These are phyloP conservation scores for Dryadomyces sulphureus DNA, from an alignment of 2,329 filamentous ascomycete genomes.

Conservation along the genomic window DNA sequence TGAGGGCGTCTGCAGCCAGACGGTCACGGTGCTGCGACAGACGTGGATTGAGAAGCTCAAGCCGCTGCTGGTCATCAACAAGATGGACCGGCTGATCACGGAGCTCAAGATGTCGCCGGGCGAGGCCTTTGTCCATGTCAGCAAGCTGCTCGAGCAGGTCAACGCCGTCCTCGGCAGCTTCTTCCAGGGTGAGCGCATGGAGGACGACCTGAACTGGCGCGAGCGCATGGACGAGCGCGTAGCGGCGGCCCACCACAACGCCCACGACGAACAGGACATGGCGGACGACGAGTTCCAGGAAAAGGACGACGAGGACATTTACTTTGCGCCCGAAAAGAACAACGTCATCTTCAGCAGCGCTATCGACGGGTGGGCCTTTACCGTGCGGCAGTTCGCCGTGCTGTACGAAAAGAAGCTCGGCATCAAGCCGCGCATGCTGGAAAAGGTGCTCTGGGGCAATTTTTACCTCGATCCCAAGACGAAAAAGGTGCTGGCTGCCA, in stretches of 20 bases:
- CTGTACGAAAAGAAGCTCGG: conserved; percentile 95
- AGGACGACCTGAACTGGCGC: conserved; percentile 91
- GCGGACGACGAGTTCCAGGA: conserved; percentile 69
- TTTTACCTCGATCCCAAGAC: conserved; percentile 96
- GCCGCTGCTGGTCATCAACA: conserved; percentile 91
- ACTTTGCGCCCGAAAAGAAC: conserved; percentile 95
- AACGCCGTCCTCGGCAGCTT: conserved; percentile 97
- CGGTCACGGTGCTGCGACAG: conserved; percentile 88
- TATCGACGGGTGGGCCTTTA: conserved; percentile 98
- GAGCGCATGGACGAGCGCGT: conserved; percentile 81
- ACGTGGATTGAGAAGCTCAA: conserved; percentile 93
- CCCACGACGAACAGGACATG: conserved; percentile 53
- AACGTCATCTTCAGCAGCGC: conserved; percentile 99
- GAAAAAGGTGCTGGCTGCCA: conserved; percentile 77
- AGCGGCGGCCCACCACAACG: conserved; percentile 36
- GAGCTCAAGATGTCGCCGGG: conserved; percentile 85
- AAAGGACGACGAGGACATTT: conserved; percentile 88
- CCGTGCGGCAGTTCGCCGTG: conserved; percentile 80
- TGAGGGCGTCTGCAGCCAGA: conserved; percentile 96
- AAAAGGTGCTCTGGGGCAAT: conserved; percentile 93
- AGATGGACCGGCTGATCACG: conserved; percentile 88
- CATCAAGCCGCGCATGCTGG: conserved; percentile 73
- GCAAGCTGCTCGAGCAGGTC: conserved; percentile 82
- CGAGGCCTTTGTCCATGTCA: conserved; percentile 82
- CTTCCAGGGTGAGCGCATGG: conserved; percentile 96